These are phyloP conservation scores for Alternaria incomplexa DNA, from an alignment of 2,329 filamentous ascomycete genomes.

Conservation along the genomic window DNA sequence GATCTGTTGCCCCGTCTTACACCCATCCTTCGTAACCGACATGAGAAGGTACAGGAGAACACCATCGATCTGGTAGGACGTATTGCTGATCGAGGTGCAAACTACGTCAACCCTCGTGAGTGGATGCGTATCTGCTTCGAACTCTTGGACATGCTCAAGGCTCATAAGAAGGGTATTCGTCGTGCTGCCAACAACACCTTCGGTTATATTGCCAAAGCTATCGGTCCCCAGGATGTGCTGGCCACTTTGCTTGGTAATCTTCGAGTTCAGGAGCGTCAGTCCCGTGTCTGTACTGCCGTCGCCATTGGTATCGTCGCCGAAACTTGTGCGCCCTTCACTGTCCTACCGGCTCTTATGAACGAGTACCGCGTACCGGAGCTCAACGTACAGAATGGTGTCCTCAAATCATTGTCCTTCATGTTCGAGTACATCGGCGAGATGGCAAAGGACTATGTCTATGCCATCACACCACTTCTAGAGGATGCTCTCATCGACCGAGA, in stretches of 20 bases:
- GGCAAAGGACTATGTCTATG: conserved; percentile 99
- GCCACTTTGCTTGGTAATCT: conserved; percentile 96
- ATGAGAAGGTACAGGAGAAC: conserved; percentile 99
- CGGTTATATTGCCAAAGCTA: conserved; percentile 98
- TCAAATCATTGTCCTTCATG: conserved; percentile 95
- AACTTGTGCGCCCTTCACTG: conserved; percentile 97
- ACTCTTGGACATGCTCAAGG: conserved; percentile 97
- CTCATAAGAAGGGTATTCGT: conserved; percentile 98
- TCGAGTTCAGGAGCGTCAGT: conserved; percentile 95
- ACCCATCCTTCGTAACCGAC: conserved; percentile 96
- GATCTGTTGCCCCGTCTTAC: conserved; percentile 93
- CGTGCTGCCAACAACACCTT: conserved; percentile 99
- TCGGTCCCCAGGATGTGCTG: conserved; percentile 95
- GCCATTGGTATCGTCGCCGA: conserved; percentile 98
- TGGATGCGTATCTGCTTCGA: conserved; percentile 99
- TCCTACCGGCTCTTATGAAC: conserved; percentile 98
- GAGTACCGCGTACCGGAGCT: conserved; percentile 98
- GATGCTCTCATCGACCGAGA: conserved; percentile 97
- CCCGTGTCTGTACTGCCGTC: conserved; percentile 96
- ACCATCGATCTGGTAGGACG: conserved; percentile 97
- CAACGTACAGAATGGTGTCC: conserved; percentile 97
- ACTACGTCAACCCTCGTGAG: conserved; percentile 94
- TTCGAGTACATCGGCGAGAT: conserved; percentile 99
- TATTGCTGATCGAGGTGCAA: conserved; percentile 95
- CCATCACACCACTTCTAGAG: conserved; percentile 92